Conservation (phyloP, 208 protist species). For the Crithidia acanthocephali region DNA sequence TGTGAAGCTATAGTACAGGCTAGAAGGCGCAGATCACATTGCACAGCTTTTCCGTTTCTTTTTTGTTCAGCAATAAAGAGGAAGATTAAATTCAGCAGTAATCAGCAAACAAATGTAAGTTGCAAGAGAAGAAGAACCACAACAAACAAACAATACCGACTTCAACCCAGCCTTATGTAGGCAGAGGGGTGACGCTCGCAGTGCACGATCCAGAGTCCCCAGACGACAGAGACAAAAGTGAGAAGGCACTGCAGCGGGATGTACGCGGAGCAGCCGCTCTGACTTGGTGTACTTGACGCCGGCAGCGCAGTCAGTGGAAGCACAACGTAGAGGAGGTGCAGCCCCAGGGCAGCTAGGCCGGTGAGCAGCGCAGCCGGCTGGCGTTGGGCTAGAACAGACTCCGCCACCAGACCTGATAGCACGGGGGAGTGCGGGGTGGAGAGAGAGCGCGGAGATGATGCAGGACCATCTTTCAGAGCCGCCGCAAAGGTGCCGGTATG, state of each 20-base stretch:
- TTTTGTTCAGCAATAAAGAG: background rate
- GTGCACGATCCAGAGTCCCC: conserved; percentile 50
- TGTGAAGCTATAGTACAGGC: too few species aligned
- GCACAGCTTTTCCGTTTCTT: too few species aligned
- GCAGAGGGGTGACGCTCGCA: conserved; percentile 29
- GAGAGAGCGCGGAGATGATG: too few species aligned
- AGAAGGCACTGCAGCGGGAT: conserved; percentile 58
- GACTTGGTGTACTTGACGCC: background rate
- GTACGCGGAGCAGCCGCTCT: conserved; percentile 46
- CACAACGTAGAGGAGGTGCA: conserved; percentile 17
- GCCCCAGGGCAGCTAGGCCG: conserved; percentile 16
- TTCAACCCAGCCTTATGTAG: conserved; percentile 17
- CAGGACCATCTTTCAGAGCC: too few species aligned
- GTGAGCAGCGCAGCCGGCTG: conserved; percentile 23
- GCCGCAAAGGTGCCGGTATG: too few species aligned
- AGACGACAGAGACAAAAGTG: conserved; percentile 49
- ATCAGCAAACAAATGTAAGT: background rate
- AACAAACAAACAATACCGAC: background rate
- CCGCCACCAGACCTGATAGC: conserved; percentile 5
- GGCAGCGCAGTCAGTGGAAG: conserved; percentile 15
- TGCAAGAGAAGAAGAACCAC: background rate
- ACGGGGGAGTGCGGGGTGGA: background rate
- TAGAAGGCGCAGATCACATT: too few species aligned
- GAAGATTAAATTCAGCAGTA: background rate
- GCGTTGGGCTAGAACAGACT: conserved; percentile 23